A percentile compares a stretch with the other conserved stretches of the same genome.
phyloP scores from a whole-genome alignment of 345 rosid species.

The Rubroshorea leprosula region DNA sequence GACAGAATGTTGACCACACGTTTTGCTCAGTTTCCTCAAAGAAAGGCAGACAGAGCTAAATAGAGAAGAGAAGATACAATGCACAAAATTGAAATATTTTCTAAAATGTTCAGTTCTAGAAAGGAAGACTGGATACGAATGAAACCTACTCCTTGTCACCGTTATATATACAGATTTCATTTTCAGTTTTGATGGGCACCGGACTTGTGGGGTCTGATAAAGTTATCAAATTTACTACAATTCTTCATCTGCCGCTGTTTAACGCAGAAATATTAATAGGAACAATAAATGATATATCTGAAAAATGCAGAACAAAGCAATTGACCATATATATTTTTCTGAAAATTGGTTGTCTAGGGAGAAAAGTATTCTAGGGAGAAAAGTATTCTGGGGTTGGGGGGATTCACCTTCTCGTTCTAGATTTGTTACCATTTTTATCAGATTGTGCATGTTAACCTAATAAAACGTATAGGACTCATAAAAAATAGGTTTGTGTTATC shows the following conservation, averaged over 20 bases:
- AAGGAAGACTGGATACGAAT: neutral
- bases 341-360: too few species aligned
- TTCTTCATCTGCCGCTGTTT: neutral
- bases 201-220: neutral
- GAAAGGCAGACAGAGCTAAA: slow-evolving; percentile 1
- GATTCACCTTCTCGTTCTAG: too few species aligned
- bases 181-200: too few species aligned
- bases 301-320: too few species aligned
- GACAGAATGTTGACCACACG: slow-evolving; percentile 26
- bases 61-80: neutral
- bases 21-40: slow-evolving; percentile 10
- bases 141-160: neutral
- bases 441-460: too few species aligned
- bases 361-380: too few species aligned
- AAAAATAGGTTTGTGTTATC: too few species aligned
- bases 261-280: neutral
- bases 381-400: too few species aligned
- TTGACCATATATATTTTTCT: neutral
- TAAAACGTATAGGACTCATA: too few species aligned
- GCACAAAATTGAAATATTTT: neutral
- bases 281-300: neutral
- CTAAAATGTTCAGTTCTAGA: neutral
- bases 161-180: too few species aligned
- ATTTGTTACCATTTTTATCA: too few species aligned
- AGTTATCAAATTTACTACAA: neutral